These are phyloP conservation scores for Cylindrodendrum hubeiense DNA, from an alignment of 2,329 filamentous ascomycete species.

Conservation along the genomic window DNA sequence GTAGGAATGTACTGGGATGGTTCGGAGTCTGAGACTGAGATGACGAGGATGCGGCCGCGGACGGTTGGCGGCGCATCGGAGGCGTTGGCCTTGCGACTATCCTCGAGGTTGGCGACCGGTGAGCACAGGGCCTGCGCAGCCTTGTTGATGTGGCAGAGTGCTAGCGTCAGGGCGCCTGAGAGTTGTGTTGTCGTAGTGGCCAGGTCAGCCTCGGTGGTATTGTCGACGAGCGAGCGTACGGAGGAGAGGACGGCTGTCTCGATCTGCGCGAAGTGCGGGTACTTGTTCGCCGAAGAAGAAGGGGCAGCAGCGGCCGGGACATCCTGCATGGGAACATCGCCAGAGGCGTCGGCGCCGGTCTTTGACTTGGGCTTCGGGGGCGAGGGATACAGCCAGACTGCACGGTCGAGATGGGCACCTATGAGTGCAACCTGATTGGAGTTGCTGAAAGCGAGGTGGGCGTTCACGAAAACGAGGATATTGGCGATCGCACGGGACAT, in stretches of 20 bases:
- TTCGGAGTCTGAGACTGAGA: constrained; percentile 88
- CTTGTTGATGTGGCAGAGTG: constrained; percentile 92
- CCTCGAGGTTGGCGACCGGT: constrained; percentile 60
- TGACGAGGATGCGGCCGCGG: constrained; percentile 80
- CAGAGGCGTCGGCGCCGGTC: constrained; percentile 50
- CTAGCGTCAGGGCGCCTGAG: constrained; percentile 90
- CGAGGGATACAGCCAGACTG: constrained; percentile 88
- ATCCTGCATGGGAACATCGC: constrained; percentile 71
- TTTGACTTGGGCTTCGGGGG: constrained; percentile 45
- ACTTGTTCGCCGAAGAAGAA: constrained; percentile 81
- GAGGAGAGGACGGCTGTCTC: constrained; percentile 84
- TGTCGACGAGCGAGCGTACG: constrained; percentile 77
- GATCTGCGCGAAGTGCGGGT: constrained; percentile 89
- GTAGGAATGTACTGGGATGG: constrained; percentile 96
- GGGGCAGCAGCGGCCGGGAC: constrained; percentile 50
- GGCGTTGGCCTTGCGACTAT: constrained; percentile 50
- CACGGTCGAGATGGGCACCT: constrained; percentile 87
- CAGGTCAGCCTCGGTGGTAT: constrained; percentile 75
- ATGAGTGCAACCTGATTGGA: constrained; percentile 93
- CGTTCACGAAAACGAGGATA: constrained; percentile 96
- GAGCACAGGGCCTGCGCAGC: constrained; percentile 74
- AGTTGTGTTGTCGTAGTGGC: constrained; percentile 86
- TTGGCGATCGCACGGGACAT: constrained; percentile 88
- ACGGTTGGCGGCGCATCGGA: constrained; percentile 47
- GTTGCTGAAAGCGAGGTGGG: constrained; percentile 93